Evolutionary conservation across 1,284 basidiomycete species (phyloP), one percentile per base, ranked within the genome.

Genomic region (Rhodotorula sp.): DNA sequence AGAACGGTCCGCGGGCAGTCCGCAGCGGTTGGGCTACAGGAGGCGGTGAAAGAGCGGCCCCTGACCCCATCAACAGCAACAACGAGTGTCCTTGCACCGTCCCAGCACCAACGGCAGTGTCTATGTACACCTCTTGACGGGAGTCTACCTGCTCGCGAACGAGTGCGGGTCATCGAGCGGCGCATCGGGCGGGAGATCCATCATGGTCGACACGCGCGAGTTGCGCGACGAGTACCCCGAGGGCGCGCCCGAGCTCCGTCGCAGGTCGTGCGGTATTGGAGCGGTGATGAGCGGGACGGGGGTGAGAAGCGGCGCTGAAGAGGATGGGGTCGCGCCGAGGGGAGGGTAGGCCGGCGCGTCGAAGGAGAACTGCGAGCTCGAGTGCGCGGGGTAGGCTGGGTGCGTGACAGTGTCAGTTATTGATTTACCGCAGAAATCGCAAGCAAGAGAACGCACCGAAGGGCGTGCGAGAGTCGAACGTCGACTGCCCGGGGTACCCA

Each of bases 151-250:
- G 15, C 34, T 48, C 5, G 46, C 46, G 41, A 63, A 63, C 13
- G 53, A 55, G 39, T 63, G 13, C 19, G 62, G 62, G 27, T 63
- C 62, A 22, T 63, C 62, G 27, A 63, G 51, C 22, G 54, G 37
- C 17, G 62, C 53, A 10, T 63, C 51, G 6, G 62, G 39, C 53
- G 62, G 51, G 9, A 63, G n/a, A 17, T 63, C 62, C 22, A 54
- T 27, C 15, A 54, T 8, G n/a, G 39, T 15, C 39, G 53, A 36
- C 19, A 29, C 37, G 51, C 51, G 39, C 34, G 46, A n/a, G 39
- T 34, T 44, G 8, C 6, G 29, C n/a, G 22, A 29, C 39, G 39
- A 36, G 53, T 15, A 41, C 5, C 8, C 39, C 51, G 51, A 41
- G 8, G 61, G n/a, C n/a, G 29, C 32, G 21, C 53, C 51, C 19